Conservation (phyloP, 2,329 filamentous ascomycete genomes). For the Monosporascus sp. region DNA sequence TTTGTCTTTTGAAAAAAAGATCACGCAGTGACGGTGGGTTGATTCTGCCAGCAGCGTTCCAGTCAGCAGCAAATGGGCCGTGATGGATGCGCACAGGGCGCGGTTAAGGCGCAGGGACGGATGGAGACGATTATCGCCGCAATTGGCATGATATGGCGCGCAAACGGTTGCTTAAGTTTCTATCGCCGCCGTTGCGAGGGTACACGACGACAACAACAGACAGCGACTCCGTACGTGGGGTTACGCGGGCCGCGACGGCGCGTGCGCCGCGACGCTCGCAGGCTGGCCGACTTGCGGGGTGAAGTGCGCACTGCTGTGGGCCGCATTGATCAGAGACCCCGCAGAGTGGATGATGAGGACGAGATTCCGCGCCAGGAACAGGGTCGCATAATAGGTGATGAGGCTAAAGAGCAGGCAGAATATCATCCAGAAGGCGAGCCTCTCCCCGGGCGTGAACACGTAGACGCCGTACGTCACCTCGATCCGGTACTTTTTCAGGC, state of each 20-base stretch:
- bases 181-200: too few relatives aligned
- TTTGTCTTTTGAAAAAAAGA: too few relatives aligned
- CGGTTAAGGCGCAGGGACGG: too few relatives aligned
- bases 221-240: not conserved
- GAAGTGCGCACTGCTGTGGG: not conserved
- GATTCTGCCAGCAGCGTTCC: too few relatives aligned
- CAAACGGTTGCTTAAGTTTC: too few relatives aligned
- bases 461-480: conserved; percentile 77
- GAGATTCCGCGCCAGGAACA: conserved; percentile 67
- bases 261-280: not conserved
- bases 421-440: conserved; percentile 72
- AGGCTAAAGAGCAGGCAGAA: conserved; percentile 66
- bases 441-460: conserved; percentile 73
- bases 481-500: conserved; percentile 75
- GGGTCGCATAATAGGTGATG: conserved; percentile 60
- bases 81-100: too few relatives aligned
- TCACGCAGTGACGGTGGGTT: too few relatives aligned
- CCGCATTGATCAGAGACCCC: not conserved
- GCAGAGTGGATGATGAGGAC: conserved; percentile 45
- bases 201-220: not conserved
- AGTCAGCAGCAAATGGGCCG: too few relatives aligned
- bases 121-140: too few relatives aligned
- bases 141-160: too few relatives aligned
- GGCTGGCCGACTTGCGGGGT: not conserved
- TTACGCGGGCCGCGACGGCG: not conserved